Evolutionary conservation across 148 eudicot species (phyloP), one percentile per base, ranked within the genome.

Genomic region (Arctostaphylos glauca): DNA sequence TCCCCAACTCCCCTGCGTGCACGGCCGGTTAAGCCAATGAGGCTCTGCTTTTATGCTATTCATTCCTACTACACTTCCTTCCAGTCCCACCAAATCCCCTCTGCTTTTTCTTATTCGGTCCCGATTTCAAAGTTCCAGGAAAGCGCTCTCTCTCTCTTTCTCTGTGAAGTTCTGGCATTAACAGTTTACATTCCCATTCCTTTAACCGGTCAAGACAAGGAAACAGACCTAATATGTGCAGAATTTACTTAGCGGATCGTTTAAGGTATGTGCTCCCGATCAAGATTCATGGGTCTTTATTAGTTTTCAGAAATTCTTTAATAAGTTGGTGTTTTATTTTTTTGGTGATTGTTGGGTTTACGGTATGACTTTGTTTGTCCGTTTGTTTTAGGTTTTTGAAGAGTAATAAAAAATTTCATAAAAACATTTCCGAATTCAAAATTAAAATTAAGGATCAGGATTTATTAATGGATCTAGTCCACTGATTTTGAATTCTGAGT

Each of bases 221-320:
- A 53, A 76, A 6, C 21, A 25, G 13, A 64, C 48, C 58, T 9
- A 38, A 59, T 23, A 19, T 44, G 12, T 6, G 60, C 68, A 41
- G 38, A 41, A 78, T 59, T 58, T 44, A 9, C 15, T 25, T 2
- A 6, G 19, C 59, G 43, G 58, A 31, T n/a, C 9, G 5, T 15
- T 59, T 59, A 10, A 59, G 81, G 81, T 78, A 78, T 44, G 70
- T 25, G 70, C 53, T 58, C 43, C 64, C 47, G 38, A 78, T 78
- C 41, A 43, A 44, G 10, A 78, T 58, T 56, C 70, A 25, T 56
- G 52, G 68, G 70, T 10, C 31, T 47, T 47, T 74, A 5, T n/a
- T 74, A 47, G 31, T 74, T 74, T 74, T 74, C 15, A 74, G 76
- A 47, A 18, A 0, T 13, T 73, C 38, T 73, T 73, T n/a, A 2